Percentiles rank a stretch among this genome's conserved stretches.
phyloP scores from a whole-genome alignment of 306 rosid species.

The Biancaea sappan region DNA sequence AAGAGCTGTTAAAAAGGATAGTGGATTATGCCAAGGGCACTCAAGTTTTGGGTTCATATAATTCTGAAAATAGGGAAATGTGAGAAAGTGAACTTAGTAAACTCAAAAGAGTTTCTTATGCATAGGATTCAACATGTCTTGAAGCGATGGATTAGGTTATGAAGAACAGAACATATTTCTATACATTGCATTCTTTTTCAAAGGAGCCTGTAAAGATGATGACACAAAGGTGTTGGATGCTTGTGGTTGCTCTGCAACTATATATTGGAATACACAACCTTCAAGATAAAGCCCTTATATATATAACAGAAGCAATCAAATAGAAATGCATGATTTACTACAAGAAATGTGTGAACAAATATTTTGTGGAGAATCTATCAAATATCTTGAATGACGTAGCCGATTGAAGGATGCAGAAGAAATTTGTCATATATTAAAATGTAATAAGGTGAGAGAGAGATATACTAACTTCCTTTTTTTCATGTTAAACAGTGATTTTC shows the following conservation, averaged over 20 bases:
- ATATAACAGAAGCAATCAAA: neutral
- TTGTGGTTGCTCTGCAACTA: constrained; percentile 8
- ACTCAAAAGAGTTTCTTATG: too few species aligned
- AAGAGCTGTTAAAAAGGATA: too few species aligned
- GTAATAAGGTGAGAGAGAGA: constrained; percentile 21
- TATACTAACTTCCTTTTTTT: neutral
- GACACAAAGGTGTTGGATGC: constrained; percentile 26
- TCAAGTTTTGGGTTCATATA: too few species aligned
- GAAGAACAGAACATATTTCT: constrained; percentile 15
- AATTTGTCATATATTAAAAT: constrained; percentile 4
- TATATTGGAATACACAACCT: constrained; percentile 22
- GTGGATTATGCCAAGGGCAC: too few species aligned
- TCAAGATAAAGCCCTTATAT: constrained; percentile 30
- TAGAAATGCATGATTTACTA: constrained; percentile 44
- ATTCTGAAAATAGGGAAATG: too few species aligned
- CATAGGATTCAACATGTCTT: too few species aligned
- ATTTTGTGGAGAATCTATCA: neutral
- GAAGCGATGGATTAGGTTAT: neutral
- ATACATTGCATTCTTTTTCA: constrained; percentile 39
- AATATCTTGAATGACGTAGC: neutral
- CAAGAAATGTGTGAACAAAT: constrained; percentile 31
- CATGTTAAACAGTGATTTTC: neutral
- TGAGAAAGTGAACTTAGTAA: too few species aligned
- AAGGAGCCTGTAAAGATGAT: neutral
- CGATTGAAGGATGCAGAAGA: constrained; percentile 11